Evolutionary conservation across 1,284 basidiomycete species (phyloP), one percentile per base, ranked within the genome.

Genomic region (Cryptococcus maquisensis): DNA sequence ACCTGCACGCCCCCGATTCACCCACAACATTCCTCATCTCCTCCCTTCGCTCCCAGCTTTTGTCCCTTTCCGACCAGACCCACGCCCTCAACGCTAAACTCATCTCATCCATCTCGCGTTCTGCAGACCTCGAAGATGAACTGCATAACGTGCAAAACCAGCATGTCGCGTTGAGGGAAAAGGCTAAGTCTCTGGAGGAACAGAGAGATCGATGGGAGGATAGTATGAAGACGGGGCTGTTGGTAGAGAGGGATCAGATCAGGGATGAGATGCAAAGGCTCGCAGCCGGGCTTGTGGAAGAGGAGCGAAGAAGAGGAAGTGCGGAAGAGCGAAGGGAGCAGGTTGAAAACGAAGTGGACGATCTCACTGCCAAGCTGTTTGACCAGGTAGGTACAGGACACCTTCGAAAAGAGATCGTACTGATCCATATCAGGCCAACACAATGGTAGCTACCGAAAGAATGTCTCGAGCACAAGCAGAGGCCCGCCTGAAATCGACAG

Each of bases 231-330:
- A 78, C 90, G 0, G 95, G 95, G 7, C 77, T 97, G 32, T 80
- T 98, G 42, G 94, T 98, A 23, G 95, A 98, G 76, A 86, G 91
- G 72, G 80, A 83, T 28, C 87, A 95, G 73, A 93, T 98, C 56
- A 91, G 88, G 18, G 76, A 84, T 8, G 96, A 98, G 77, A 86
- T 98, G 67, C 95, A 86, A 64, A 83, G 91, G 28, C 80, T 98
- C 61, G 98, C 98, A 84, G 90, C 95, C 64, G 87, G 86, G 49
- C 86, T 94, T 20, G 90, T 93, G 13, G 92, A 96, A 67, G 95
- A 97, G 77, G 92, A 94, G 20, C 85, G 90, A 3, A 84, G 87
- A 62, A 82, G 93, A 18, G 93, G 92, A 16, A 86, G 91, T 70
- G 95, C 94, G 1, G 93, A 95, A 73, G 84, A 81, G 57, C 90